Evolutionary conservation across 2,329 filamentous ascomycete species (phyloP).

Genomic region (Penicillium sp.): DNA sequence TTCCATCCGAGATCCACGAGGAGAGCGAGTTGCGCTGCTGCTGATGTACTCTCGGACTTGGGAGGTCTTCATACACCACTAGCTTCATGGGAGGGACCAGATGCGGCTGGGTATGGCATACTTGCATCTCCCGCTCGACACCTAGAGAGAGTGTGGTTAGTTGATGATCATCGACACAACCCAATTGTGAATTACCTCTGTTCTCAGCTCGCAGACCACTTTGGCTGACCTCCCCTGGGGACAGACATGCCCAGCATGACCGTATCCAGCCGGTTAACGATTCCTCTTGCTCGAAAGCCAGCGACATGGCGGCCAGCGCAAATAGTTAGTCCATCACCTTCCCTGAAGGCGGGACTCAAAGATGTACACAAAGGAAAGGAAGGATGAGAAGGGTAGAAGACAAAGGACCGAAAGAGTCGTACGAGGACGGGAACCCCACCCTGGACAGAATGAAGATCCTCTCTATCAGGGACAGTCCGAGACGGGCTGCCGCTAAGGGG

Average conservation of each 20-base stretch:
- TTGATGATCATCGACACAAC: not conserved
- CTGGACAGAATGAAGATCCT: conserved; percentile 6
- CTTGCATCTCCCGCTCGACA: conserved; percentile 43
- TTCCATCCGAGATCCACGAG: conserved; percentile 41
- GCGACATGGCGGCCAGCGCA: conserved; percentile 37
- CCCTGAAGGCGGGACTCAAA: conserved; percentile 13
- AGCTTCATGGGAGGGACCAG: conserved; percentile 48
- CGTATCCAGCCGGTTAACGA: conserved; percentile 42
- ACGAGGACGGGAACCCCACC: conserved; percentile 11
- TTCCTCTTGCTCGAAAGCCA: conserved; percentile 39
- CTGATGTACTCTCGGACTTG: conserved; percentile 31
- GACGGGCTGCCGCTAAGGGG: conserved; percentile 3
- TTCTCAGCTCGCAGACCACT: conserved; percentile 2
- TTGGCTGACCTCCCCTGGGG: conserved; percentile 28
- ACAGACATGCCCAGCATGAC: conserved; percentile 40
- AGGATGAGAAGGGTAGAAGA: conserved; percentile 10
- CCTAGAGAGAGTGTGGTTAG: conserved; percentile 27
- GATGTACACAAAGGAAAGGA: conserved; percentile 1
- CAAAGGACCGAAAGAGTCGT: conserved; percentile 9
- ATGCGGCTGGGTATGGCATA: conserved; percentile 47
- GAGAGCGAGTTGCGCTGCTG: conserved; percentile 36
- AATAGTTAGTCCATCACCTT: conserved; percentile 30
- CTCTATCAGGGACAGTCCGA: conserved; percentile 1
- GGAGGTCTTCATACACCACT: conserved; percentile 42
- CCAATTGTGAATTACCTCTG: conserved; percentile 5